Evolutionary conservation across 75 land plant genomes (phyloP).

Genomic region (Gnetum montanum): DNA sequence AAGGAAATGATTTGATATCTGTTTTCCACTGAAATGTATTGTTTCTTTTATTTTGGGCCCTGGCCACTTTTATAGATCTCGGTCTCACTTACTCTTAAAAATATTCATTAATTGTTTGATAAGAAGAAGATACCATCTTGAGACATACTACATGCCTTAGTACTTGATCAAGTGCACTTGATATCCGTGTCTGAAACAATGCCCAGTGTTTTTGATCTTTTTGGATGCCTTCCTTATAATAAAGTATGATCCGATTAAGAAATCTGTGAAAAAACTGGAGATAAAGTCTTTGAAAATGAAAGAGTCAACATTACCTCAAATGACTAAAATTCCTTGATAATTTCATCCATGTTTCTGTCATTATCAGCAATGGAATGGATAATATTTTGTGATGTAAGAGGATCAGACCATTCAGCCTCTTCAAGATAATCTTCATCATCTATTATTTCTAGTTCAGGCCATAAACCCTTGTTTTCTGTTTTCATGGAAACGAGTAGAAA

Average conservation of each 20-base stretch:
- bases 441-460: conserved; percentile 79
- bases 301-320: conserved; percentile 16
- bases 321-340: conserved; percentile 13
- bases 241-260: no score
- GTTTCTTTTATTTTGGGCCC: no score
- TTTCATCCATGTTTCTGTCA: conserved; percentile 12
- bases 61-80: no score
- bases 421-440: conserved; percentile 41
- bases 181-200: conserved; percentile 57
- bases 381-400: neutral
- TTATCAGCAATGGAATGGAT: conserved; percentile 1
- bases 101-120: no score
- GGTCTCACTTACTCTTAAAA: no score
- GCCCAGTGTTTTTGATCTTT: conserved; percentile 74
- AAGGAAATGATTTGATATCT: no score
- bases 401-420: conserved; percentile 8
- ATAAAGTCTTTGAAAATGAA: neutral
- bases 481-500: no score
- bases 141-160: no score
- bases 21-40: no score
- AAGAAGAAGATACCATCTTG: no score
- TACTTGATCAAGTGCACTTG: conserved; percentile 68
- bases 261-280: no score
- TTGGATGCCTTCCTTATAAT: no score
- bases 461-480: conserved; percentile 32